phyloP scores from a whole-genome alignment of 2,329 filamentous ascomycete species.

The Fusarium coffeatum region DNA sequence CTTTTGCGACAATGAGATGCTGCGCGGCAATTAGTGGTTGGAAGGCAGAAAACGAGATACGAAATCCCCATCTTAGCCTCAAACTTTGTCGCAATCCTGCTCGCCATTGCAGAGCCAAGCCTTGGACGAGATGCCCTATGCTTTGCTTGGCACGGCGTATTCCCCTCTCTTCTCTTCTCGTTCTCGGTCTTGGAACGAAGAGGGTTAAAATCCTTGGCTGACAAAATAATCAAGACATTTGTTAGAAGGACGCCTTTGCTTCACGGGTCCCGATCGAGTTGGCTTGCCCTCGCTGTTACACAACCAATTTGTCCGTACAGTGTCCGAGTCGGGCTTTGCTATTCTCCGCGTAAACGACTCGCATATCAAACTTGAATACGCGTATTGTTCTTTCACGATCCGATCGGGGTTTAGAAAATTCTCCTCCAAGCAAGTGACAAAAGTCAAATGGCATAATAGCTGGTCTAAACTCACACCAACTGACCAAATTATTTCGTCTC shows the following conservation, averaged over 20 bases:
- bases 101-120: constrained; percentile 20
- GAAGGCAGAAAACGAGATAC: constrained; percentile 41
- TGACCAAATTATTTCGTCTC: not conserved
- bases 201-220: constrained; percentile 21
- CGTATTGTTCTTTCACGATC: constrained; percentile 19
- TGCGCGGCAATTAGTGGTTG: not conserved
- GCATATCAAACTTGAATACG: constrained; percentile 12
- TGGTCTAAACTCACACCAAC: not conserved
- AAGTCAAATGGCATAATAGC: not conserved
- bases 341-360: constrained; percentile 17
- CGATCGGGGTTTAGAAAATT: not conserved
- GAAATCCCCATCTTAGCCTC: constrained; percentile 33
- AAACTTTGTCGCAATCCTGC: constrained; percentile 27
- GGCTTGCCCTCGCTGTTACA: not conserved
- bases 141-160: constrained; percentile 11
- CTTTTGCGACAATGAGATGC: not conserved
- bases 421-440: not conserved
- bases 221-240: constrained; percentile 33
- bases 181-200: constrained; percentile 6
- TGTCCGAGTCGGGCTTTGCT: constrained; percentile 21
- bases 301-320: constrained; percentile 16
- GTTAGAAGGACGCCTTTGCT: constrained; percentile 27
- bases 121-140: constrained; percentile 1
- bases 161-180: not conserved
- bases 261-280: constrained; percentile 25